phyloP scores from a whole-genome alignment of 2,329 filamentous ascomycete genomes.

The Fusarium foetens region DNA sequence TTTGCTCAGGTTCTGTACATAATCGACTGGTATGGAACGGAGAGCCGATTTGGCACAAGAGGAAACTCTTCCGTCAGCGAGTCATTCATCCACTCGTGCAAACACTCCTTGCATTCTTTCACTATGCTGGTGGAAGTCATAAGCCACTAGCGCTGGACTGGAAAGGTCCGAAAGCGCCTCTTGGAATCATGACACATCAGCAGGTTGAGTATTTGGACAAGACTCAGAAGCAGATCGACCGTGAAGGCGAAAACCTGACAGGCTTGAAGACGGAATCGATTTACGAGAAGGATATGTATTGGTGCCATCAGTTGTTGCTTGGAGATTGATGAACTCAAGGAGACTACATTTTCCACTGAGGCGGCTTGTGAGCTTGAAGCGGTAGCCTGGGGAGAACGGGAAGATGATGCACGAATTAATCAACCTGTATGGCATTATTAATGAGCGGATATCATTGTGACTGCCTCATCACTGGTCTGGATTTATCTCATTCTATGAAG shows the following conservation, averaged over 20 bases:
- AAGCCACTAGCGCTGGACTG: fast-evolving
- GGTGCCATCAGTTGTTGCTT: not conserved
- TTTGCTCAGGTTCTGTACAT: not conserved
- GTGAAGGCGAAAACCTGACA: fast-evolving
- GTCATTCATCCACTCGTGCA: not conserved
- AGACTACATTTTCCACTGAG: not conserved
- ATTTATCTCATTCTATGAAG: too few relatives aligned
- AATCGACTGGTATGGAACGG: not conserved
- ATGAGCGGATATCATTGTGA: too few relatives aligned
- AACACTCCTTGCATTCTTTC: not conserved
- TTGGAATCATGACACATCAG: not conserved
- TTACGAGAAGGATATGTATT: not conserved
- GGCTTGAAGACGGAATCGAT: not conserved
- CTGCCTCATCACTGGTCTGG: too few relatives aligned
- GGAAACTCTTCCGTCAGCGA: not conserved
- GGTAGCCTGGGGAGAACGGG: too few relatives aligned
- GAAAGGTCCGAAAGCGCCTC: not conserved
- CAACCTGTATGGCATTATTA: too few relatives aligned
- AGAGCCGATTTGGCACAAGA: not conserved
- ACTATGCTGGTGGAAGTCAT: not conserved
- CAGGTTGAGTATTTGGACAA: not conserved
- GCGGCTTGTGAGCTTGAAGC: too few relatives aligned
- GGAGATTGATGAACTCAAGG: not conserved
- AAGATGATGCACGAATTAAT: too few relatives aligned
- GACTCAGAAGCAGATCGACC: not conserved